These are phyloP conservation scores for Primulina huaijiensis DNA, from an alignment of 257 asterid species.

Conservation along the genomic window DNA sequence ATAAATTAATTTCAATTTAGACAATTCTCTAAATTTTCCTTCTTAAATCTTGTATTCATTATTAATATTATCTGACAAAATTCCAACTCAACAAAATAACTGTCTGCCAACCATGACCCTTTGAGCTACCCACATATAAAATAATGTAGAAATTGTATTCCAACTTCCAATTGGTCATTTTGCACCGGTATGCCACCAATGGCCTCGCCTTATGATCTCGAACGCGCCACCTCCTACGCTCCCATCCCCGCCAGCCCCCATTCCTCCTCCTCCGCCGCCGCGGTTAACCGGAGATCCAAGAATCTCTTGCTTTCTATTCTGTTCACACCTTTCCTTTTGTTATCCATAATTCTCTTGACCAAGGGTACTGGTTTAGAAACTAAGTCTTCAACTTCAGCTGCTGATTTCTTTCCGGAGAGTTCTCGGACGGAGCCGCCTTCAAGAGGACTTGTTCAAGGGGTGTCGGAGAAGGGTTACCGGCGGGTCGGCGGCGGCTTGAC, in stretches of 20 bases:
- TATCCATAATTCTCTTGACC: neutral
- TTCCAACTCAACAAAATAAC: too few species aligned
- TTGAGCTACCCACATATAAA: too few species aligned
- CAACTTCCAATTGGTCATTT: too few species aligned
- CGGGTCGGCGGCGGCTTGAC: neutral
- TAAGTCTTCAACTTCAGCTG: too few species aligned
- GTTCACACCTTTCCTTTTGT: neutral
- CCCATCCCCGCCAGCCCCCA: slow-evolving; percentile 33
- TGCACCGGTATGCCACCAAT: too few species aligned
- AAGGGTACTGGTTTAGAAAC: neutral
- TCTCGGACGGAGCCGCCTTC: neutral
- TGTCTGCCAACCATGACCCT: too few species aligned
- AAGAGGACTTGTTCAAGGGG: slow-evolving; percentile 3
- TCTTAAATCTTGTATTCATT: too few species aligned
- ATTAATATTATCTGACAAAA: too few species aligned
- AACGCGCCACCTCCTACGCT: slow-evolving; percentile 35
- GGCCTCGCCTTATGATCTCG: slow-evolving; percentile 36
- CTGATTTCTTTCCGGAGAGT: too few species aligned
- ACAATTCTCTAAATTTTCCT: too few species aligned
- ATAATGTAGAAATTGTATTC: too few species aligned
- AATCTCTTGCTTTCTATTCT: slow-evolving; percentile 12
- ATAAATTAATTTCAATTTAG: too few species aligned
- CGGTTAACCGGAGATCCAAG: slow-evolving; percentile 28
- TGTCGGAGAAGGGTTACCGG: neutral
- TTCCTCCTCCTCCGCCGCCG: neutral